phyloP scores from a whole-genome alignment of 2,329 filamentous ascomycete species.

The Sporothrix humicola region DNA sequence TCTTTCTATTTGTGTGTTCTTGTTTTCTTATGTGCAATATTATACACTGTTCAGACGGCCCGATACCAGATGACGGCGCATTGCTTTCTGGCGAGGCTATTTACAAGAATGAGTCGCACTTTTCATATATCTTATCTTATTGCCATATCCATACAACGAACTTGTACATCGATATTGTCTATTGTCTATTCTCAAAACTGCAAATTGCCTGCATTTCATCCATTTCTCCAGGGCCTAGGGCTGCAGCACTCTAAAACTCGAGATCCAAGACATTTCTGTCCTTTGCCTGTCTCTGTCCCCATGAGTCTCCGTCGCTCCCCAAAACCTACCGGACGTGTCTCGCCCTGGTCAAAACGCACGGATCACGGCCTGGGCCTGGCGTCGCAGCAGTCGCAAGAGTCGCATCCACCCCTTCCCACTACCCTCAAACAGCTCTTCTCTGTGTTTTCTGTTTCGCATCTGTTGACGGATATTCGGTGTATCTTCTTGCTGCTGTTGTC shows the following conservation, averaged over 20 bases:
- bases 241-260: conserved; percentile 1
- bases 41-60: conserved; percentile 23
- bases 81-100: not conserved
- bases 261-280: not conserved
- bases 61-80: conserved; percentile 9
- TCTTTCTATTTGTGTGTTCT: not conserved
- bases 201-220: not conserved
- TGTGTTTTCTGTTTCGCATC: conserved; percentile 19
- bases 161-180: not conserved
- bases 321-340: not conserved
- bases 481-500: not conserved
- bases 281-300: not conserved
- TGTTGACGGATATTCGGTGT: not conserved
- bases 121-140: too few relatives aligned
- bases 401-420: not conserved
- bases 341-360: conserved; percentile 23
- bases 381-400: conserved; percentile 3
- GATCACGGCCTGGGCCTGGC: conserved; percentile 22
- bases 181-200: not conserved
- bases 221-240: not conserved
- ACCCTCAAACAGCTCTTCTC: conserved; percentile 9
- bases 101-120: not conserved
- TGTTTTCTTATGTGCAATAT: not conserved
- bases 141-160: too few relatives aligned
- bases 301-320: not conserved